Conservation (phyloP, 108 stramenopile species). For the Licmophora abbreviata region DNA sequence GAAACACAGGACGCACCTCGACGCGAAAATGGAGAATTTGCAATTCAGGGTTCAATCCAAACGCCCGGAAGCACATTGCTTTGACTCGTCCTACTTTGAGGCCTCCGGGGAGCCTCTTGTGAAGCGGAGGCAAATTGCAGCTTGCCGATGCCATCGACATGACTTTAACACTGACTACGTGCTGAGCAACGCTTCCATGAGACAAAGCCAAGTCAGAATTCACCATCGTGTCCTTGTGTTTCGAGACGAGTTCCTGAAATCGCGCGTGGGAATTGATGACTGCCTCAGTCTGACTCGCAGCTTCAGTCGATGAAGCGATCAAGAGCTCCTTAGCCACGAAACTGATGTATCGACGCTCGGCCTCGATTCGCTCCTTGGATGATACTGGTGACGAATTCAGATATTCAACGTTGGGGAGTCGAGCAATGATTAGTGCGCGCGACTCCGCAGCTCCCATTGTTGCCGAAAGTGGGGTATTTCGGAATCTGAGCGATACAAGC, state of each 20-base stretch:
- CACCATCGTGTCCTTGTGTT: slow-evolving; percentile 50
- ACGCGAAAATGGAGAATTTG: slow-evolving; percentile 61
- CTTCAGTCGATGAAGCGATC: background rate
- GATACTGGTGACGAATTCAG: slow-evolving; percentile 73
- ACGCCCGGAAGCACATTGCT: slow-evolving; percentile 64
- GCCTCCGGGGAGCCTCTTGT: slow-evolving; percentile 56
- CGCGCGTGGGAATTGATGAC: slow-evolving; percentile 53
- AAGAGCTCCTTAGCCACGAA: slow-evolving; percentile 45
- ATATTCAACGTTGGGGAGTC: slow-evolving; percentile 43
- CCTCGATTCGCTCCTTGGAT: slow-evolving; percentile 57
- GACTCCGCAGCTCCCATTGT: slow-evolving; percentile 65
- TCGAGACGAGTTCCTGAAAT: slow-evolving; percentile 33
- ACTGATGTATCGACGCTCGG: slow-evolving; percentile 76
- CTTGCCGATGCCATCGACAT: slow-evolving; percentile 61
- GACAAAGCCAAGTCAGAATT: slow-evolving; percentile 7
- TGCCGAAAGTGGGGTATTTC: slow-evolving; percentile 63
- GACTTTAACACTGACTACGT: slow-evolving; percentile 64
- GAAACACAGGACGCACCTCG: slow-evolving; percentile 22
- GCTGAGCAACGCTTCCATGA: slow-evolving; percentile 22
- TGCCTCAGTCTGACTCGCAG: too few relatives aligned
- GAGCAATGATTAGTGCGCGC: slow-evolving; percentile 66
- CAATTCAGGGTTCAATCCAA: slow-evolving; percentile 70
- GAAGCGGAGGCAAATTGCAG: slow-evolving; percentile 64
- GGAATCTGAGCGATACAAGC: slow-evolving; percentile 46
- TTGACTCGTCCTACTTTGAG: slow-evolving; percentile 74